phyloP scores from a whole-genome alignment of 164 flowering plant genomes.

The Amborella trichopoda region DNA sequence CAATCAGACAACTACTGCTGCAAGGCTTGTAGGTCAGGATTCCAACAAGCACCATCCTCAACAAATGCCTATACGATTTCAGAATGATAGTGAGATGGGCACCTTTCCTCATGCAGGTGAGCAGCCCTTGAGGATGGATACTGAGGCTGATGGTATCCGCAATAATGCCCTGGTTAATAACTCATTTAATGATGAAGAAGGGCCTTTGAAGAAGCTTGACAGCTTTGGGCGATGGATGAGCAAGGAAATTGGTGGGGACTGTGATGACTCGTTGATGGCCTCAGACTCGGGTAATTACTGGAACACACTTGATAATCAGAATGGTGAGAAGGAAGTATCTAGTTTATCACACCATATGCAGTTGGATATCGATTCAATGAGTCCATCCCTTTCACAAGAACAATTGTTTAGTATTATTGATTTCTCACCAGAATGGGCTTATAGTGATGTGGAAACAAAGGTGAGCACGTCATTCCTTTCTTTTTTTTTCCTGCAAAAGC shows the following conservation, averaged over 20 bases:
- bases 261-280: constrained; percentile 54
- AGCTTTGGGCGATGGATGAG: constrained; percentile 71
- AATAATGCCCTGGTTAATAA: constrained; percentile 10
- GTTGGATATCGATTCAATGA: constrained; percentile 36
- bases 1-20: background rate
- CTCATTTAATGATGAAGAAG: constrained; percentile 10
- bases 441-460: constrained; percentile 43
- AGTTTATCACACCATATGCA: constrained; percentile 49
- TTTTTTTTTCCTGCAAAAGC: too few relatives aligned
- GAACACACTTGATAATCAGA: constrained; percentile 36
- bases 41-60: constrained; percentile 12
- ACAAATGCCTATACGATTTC: constrained; percentile 8
- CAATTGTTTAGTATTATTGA: constrained; percentile 59
- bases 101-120: constrained; percentile 6
- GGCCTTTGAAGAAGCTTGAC: constrained; percentile 47
- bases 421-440: constrained; percentile 73
- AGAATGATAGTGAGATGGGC: constrained; percentile 8
- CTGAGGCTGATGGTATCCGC: background rate
- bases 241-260: constrained; percentile 52
- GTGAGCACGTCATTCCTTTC: too few relatives aligned
- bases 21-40: constrained; percentile 10
- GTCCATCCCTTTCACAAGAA: constrained; percentile 63
- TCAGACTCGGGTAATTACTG: constrained; percentile 51
- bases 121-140: constrained; percentile 7
- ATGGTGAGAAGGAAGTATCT: constrained; percentile 43